These are phyloP conservation scores for Periconia digitata DNA, from an alignment of 2,329 filamentous ascomycete genomes.

Conservation along the genomic window DNA sequence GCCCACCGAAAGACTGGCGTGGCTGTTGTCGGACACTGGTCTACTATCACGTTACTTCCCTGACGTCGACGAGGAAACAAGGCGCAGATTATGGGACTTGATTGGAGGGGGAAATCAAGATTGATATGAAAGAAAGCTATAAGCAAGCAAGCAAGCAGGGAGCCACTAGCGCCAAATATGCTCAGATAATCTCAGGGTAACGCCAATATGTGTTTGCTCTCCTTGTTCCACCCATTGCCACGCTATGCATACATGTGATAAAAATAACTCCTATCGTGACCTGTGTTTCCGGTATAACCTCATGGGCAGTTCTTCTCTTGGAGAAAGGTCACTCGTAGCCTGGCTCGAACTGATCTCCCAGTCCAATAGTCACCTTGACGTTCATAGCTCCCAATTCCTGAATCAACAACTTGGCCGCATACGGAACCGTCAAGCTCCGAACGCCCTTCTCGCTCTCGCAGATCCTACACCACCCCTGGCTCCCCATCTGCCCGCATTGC, in stretches of 20 bases:
- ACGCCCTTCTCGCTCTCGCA: slow-evolving; percentile 85
- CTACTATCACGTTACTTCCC: slow-evolving; percentile 15
- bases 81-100: slow-evolving; percentile 2
- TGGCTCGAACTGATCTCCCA: slow-evolving; percentile 80
- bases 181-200: background rate
- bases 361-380: slow-evolving; percentile 85
- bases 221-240: background rate
- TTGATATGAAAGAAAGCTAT: background rate
- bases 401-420: slow-evolving; percentile 92
- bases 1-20: slow-evolving; percentile 42
- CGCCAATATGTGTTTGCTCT: background rate
- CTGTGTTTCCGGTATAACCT: background rate
- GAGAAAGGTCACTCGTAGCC: slow-evolving; percentile 4
- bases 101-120: background rate
- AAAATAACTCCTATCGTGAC: background rate
- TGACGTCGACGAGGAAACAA: slow-evolving; percentile 9
- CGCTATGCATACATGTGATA: background rate
- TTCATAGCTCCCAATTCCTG: slow-evolving; percentile 99
- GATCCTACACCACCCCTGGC: slow-evolving; percentile 90
- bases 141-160: no score
- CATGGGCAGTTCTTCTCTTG: background rate
- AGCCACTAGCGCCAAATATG: background rate
- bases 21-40: slow-evolving; percentile 34
- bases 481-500: slow-evolving; percentile 91
- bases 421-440: slow-evolving; percentile 93